Base-by-base conservation (phyloP, 495 filamentous ascomycete species). In the Penicillium samsonianum region DNA sequence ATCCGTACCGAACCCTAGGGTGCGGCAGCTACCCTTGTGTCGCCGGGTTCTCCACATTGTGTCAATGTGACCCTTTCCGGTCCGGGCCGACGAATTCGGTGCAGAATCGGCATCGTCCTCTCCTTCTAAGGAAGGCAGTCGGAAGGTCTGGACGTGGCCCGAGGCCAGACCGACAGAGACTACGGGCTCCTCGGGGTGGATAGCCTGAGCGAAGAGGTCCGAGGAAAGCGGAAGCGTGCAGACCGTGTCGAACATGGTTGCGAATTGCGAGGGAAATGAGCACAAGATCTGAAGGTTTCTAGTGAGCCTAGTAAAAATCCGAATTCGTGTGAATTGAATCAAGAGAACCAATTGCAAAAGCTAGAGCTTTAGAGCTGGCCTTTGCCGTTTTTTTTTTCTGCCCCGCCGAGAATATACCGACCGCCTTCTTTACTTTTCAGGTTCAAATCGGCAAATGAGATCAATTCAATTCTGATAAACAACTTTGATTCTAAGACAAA, bases 1-100 rank as follows among this genome's bases (percentile, higher is more conserved):
- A 63, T 96, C 92, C 50, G 82, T 65, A 57, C 85, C 87, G 67
- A 92, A 98, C 8, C 79, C 82, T 50, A 97, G 75, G 47, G 81
- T 82, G 33, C 94, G 80, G 67, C 92, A 96, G 73, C 91, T 96
- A 5, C 91, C 94, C 78, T 95, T 92, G 71, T 98, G 94, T 50
- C 94, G 81, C 53, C 84, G 80, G 2, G 94, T 98, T 56, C 84
- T 82, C 94, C 94, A 98, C 65, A 83, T 80, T 2, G 87, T 92
- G 60, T 93, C 88, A 64, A 97, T 88, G 44, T 85, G 80, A 1
- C 87, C 86, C 62, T 80, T 87, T 28, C 90, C 90, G 70, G 83
- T 84, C 22, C 65, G 66, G 7, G 65, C 65, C 20, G 73, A 74
- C 1, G 74, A 72, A 17, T 61, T 67, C 28, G 83, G 66, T 3